Percentiles rank a stretch among this genome's conserved stretches.
Conservation (phyloP, 345 rosid genomes). For the Laguncularia racemosa region DNA sequence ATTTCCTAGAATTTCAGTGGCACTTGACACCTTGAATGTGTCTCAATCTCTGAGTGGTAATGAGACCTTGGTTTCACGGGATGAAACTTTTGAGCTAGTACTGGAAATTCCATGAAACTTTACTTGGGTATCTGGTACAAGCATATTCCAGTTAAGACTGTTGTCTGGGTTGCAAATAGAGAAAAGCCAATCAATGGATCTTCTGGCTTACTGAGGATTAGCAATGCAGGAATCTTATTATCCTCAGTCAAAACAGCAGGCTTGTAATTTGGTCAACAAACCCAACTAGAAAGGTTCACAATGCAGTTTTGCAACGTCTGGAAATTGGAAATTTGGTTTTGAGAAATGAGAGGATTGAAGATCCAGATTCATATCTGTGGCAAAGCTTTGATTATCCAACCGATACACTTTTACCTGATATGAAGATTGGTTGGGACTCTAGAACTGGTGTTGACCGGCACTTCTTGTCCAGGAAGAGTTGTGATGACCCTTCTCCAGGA, state of each 20-base stretch:
- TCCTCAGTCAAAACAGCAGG: slow-evolving; percentile 8
- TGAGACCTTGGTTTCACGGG: slow-evolving; percentile 15
- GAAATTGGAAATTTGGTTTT: slow-evolving; percentile 42
- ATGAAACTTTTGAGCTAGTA: slow-evolving; percentile 17
- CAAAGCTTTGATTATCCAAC: slow-evolving; percentile 46
- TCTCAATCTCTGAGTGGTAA: slow-evolving; percentile 16
- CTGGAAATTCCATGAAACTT: slow-evolving; percentile 16
- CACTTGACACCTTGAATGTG: slow-evolving; percentile 6
- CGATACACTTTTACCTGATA: slow-evolving; percentile 31
- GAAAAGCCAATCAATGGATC: slow-evolving; percentile 14
- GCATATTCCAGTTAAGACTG: slow-evolving; percentile 6
- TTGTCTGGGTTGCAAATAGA: slow-evolving; percentile 48
- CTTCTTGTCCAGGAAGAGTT: slow-evolving; percentile 30
- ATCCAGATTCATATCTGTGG: slow-evolving; percentile 15
- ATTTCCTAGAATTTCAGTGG: neutral
- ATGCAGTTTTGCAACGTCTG: slow-evolving; percentile 25
- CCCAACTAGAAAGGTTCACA: slow-evolving; percentile 1
- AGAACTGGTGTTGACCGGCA: slow-evolving; percentile 3
- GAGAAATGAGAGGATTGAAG: slow-evolving; percentile 6
- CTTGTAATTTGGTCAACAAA: slow-evolving; percentile 23
- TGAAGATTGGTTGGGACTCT: slow-evolving; percentile 37
- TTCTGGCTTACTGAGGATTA: slow-evolving; percentile 18
- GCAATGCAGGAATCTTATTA: slow-evolving; percentile 17
- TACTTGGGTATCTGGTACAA: slow-evolving; percentile 44
- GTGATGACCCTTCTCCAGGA: slow-evolving; percentile 29